These are phyloP conservation scores for Nissolia schottii DNA, from an alignment of 306 rosid species.

Conservation along the genomic window DNA sequence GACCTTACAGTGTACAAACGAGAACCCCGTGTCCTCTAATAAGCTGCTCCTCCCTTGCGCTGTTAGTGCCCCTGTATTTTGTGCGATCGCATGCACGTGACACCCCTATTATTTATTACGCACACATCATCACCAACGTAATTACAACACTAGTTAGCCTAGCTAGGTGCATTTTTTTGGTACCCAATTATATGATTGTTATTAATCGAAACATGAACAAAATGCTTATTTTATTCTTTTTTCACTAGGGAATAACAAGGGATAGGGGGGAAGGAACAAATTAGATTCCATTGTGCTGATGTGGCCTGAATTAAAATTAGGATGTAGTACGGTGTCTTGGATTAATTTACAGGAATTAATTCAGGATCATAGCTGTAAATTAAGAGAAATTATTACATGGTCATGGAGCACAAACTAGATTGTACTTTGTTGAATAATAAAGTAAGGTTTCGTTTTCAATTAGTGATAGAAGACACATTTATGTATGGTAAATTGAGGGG, in stretches of 20 bases:
- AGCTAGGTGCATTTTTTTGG: neutral
- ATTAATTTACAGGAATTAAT: neutral
- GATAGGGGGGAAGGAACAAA: neutral
- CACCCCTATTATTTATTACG: constrained; percentile 39
- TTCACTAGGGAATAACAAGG: neutral
- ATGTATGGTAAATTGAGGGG: neutral
- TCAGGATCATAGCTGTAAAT: constrained; percentile 3
- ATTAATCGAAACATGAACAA: neutral
- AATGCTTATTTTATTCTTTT: neutral
- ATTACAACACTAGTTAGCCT: neutral
- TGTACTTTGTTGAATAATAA: too few relatives aligned
- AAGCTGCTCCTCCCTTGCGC: constrained; percentile 52
- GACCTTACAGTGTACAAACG: constrained; percentile 61
- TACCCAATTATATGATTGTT: neutral
- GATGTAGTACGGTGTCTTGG: neutral
- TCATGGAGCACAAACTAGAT: too few relatives aligned
- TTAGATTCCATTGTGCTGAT: neutral
- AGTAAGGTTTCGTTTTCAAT: too few relatives aligned
- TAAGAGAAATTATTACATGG: too few relatives aligned
- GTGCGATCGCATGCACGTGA: constrained; percentile 60
- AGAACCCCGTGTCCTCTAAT: constrained; percentile 58
- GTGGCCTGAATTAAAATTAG: neutral
- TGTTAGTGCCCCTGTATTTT: constrained; percentile 44
- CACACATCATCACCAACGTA: too few relatives aligned
- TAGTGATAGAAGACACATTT: too few relatives aligned